phyloP scores from a whole-genome alignment of 768 basidiomycete genomes.

The Infundibulicybe gibba region DNA sequence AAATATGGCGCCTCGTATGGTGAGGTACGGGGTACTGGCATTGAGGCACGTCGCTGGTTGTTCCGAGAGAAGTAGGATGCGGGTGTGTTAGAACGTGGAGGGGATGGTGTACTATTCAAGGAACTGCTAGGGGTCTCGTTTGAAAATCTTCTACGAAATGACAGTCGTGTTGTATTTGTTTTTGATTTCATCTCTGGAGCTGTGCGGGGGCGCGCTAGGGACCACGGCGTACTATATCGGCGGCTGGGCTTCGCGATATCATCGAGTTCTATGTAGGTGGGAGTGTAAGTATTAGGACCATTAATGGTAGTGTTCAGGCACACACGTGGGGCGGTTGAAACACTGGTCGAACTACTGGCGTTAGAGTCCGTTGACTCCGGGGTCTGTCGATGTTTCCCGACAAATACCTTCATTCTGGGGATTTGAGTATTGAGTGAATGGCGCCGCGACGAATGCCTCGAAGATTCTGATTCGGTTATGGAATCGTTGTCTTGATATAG shows the following conservation, averaged over 20 bases:
- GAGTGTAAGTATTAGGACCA: too few species aligned
- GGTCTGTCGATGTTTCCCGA: too few species aligned
- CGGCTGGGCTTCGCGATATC: neutral
- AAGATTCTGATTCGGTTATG: neutral
- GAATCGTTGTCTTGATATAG: neutral
- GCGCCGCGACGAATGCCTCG: neutral
- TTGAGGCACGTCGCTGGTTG: conserved; percentile 22
- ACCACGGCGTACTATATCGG: neutral
- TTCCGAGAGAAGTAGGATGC: conserved; percentile 23
- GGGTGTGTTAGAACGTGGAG: conserved; percentile 2
- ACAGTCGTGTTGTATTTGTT: conserved; percentile 8
- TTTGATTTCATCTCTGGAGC: neutral
- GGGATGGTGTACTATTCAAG: conserved; percentile 2
- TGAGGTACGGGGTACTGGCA: conserved; percentile 27
- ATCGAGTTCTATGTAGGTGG: neutral
- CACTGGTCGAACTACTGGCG: too few species aligned
- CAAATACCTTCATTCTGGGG: too few species aligned
- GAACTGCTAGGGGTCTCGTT: conserved; percentile 9
- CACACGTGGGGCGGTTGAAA: too few species aligned
- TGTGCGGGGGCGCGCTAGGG: neutral
- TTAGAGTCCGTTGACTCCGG: too few species aligned
- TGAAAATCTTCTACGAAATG: conserved; percentile 16
- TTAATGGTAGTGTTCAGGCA: too few species aligned
- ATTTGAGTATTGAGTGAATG: neutral
- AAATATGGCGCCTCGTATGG: conserved; percentile 46